A percentile compares a stretch with the other conserved stretches of the same genome.
Evolutionary conservation across 2,329 filamentous ascomycete species (phyloP).

Genomic region (Teratosphaeria zuluensis): DNA sequence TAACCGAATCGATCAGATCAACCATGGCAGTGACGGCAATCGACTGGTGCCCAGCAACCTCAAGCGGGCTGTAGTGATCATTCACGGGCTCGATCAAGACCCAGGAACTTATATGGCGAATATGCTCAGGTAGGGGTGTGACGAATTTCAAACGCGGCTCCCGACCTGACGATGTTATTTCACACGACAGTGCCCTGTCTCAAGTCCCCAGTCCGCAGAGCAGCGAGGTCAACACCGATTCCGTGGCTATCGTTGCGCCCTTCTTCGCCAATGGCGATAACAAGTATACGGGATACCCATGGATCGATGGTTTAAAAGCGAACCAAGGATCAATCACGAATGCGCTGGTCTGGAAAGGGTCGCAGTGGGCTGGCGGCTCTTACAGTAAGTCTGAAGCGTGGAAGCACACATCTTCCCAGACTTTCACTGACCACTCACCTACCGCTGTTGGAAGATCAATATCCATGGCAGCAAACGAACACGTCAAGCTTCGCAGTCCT

Average conservation of each 20-base stretch:
- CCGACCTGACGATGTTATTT: too few species aligned
- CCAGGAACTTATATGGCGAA: neutral
- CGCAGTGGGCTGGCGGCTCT: too few species aligned
- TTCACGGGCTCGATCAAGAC: neutral
- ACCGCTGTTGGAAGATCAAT: slow-evolving; percentile 28
- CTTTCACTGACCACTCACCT: slow-evolving; percentile 13
- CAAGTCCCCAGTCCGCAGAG: too few species aligned
- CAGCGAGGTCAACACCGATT: too few species aligned
- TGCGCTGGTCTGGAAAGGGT: slow-evolving; percentile 23
- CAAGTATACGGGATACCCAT: slow-evolving; percentile 27
- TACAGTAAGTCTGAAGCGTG: slow-evolving; percentile 19
- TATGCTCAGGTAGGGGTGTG: neutral
- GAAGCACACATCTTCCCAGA: neutral
- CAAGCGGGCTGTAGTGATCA: neutral
- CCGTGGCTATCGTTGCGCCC: too few species aligned
- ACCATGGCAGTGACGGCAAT: too few species aligned
- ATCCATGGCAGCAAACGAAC: slow-evolving; percentile 28
- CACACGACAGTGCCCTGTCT: too few species aligned
- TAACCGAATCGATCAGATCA: too few species aligned
- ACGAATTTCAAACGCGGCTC: too few species aligned
- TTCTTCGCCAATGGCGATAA: slow-evolving; percentile 11
- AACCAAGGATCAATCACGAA: slow-evolving; percentile 23
- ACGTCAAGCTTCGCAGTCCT: slow-evolving; percentile 5
- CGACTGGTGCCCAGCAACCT: neutral
- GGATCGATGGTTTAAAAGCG: slow-evolving; percentile 17